Conservation (phyloP, 192 early-diverging fungal species). For the Dissophora globulifera region DNA sequence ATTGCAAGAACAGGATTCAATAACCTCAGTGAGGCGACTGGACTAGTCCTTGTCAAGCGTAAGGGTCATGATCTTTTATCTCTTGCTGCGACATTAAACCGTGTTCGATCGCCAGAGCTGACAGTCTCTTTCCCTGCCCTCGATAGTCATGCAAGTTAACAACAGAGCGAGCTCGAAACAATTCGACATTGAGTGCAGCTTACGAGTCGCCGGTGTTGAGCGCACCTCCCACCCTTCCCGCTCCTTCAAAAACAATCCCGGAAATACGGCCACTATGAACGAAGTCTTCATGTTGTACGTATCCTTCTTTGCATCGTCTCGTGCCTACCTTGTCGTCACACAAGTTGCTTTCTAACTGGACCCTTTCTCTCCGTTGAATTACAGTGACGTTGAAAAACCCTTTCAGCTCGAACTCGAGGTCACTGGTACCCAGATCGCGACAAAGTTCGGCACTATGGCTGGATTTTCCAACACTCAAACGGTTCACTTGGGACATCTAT, state of each 20-base stretch:
- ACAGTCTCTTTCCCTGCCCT: too few species aligned
- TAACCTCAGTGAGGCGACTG: constrained; percentile 43
- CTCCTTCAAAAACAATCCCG: constrained; percentile 47
- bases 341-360: too few species aligned
- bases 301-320: background rate
- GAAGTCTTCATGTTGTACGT: constrained; percentile 47
- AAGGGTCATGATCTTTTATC: background rate
- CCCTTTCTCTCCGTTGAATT: background rate
- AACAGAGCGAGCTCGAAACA: constrained; percentile 40
- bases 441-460: constrained; percentile 47
- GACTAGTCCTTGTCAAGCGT: constrained; percentile 42
- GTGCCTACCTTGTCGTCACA: too few species aligned
- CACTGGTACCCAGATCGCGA: constrained; percentile 31
- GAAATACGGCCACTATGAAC: constrained; percentile 47
- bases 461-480: constrained; percentile 42
- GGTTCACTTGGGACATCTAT: constrained; percentile 27
- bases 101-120: too few species aligned
- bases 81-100: too few species aligned
- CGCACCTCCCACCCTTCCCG: constrained; percentile 39
- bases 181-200: constrained; percentile 43
- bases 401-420: constrained; percentile 44
- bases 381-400: constrained; percentile 37
- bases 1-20: constrained; percentile 27
- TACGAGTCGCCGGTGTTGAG: constrained; percentile 29
- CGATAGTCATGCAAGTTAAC: constrained; percentile 46